These are phyloP conservation scores for Leishmania aethiopica DNA, from an alignment of 208 protist species.

Conservation along the genomic window DNA sequence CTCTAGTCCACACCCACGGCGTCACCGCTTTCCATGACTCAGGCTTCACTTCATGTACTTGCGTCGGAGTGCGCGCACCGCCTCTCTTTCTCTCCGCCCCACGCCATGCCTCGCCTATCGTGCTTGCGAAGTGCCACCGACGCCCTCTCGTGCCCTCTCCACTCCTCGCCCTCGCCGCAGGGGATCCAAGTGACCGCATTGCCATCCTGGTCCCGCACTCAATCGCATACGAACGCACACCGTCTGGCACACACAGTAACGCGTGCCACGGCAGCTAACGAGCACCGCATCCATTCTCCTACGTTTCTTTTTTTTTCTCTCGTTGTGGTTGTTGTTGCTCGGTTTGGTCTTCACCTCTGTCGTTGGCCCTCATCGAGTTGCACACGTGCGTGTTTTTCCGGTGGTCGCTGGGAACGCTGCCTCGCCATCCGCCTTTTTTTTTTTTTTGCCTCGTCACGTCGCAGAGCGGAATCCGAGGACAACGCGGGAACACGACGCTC, in stretches of 20 bases:
- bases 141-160: not conserved
- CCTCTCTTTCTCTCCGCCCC: not conserved
- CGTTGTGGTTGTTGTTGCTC: no score
- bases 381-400: not conserved
- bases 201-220: not conserved
- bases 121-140: not conserved
- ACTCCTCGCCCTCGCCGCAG: not conserved
- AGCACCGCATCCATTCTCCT: not conserved
- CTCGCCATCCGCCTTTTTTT: not conserved
- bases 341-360: not conserved
- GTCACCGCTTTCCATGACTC: not conserved
- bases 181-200: not conserved
- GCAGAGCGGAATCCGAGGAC: not conserved
- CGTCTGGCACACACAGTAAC: not conserved
- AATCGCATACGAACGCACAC: not conserved
- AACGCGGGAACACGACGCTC: not conserved
- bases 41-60: not conserved
- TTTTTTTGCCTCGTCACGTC: not conserved
- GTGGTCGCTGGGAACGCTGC: no score
- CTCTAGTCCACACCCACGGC: not conserved
- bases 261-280: not conserved
- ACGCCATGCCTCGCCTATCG: not conserved
- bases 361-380: not conserved
- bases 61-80: not conserved
- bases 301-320: not conserved